Evolutionary conservation across 768 basidiomycete species (phyloP), one percentile per base, ranked within the genome.

Genomic region (Pulveroboletus ravenelii): DNA sequence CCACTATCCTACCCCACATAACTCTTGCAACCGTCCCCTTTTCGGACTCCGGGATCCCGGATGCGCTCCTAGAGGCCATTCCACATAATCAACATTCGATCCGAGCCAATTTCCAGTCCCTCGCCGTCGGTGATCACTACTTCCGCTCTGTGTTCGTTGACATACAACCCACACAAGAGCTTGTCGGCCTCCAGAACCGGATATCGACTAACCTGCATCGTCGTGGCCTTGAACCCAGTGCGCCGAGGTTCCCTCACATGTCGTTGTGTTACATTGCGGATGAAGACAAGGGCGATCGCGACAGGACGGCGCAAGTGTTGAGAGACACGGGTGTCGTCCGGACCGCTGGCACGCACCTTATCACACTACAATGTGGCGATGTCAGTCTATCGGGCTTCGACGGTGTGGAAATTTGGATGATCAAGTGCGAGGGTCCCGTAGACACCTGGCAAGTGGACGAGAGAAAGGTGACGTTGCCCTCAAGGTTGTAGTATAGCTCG

Each of bases 181-280:
- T 90, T 17, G 52, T 63, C 23, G 61, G 60, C 17, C 64, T 90
- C 30, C 84, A 84, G 55, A 63, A 56, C 29, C 57, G 72, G 29
- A 69, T 89, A 27, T 72, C 78, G 48, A 58, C 60, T 6, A 56
- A 60, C 20, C 56, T 76, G n/a, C 58, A 53, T 38, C 45, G 36
- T 18, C 62, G 75, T 20, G 62, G 63, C 5, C 51, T 77, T 8
- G 68, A 75, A 20, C 73, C 78, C 2, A 59, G 60, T 3, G 81
- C 85, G 1, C 84, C 85, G 0, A 66, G 71, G 32, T 85, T 79
- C 54, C 84, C 87, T 7, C 89, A 91, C 63, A 54, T 89, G 54
- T 90, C 89, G 32, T 57, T 91, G 51, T 83, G 78, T 59, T 91
- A 91, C 61, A 81, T 89, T 52, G 73, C 72, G 25, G 81, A 89